Percentiles rank a stretch among this genome's conserved stretches.
Evolutionary conservation across 345 rosid species (phyloP).

Genomic region (Ceriops decandra): DNA sequence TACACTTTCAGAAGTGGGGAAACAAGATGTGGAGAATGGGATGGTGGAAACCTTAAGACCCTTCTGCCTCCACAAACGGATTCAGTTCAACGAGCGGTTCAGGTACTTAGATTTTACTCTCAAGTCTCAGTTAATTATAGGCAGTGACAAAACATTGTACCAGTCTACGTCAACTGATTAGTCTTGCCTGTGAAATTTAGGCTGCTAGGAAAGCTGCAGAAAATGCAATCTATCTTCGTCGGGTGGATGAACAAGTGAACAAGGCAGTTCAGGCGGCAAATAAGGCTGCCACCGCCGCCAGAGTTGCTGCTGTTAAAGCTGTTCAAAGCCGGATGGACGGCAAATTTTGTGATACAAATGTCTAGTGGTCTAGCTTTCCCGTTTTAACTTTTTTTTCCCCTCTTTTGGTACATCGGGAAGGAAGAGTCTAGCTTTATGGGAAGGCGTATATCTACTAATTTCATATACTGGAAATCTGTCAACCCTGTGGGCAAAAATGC

Average conservation of each 20-base stretch:
- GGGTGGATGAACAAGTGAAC: conserved; percentile 79
- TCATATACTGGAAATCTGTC: conserved; percentile 23
- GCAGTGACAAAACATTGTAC: neutral
- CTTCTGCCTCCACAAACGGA: conserved; percentile 41
- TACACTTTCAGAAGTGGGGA: conserved; percentile 75
- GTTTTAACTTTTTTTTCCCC: neutral
- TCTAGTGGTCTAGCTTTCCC: conserved; percentile 3
- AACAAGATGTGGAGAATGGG: conserved; percentile 73
- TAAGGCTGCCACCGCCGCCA: conserved; percentile 87
- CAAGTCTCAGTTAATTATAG: neutral
- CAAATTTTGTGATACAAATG: conserved; percentile 69
- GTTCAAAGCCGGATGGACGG: conserved; percentile 90
- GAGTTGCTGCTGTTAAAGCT: conserved; percentile 93
- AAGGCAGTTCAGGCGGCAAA: conserved; percentile 67
- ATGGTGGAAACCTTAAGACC: conserved; percentile 50
- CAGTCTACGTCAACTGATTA: neutral
- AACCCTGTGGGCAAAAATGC: conserved; percentile 45
- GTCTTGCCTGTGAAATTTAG: conserved; percentile 27
- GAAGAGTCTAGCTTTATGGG: conserved; percentile 8
- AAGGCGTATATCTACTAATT: conserved; percentile 38
- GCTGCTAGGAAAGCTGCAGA: conserved; percentile 77
- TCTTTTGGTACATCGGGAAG: too few species aligned
- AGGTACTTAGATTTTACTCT: conserved; percentile 38
- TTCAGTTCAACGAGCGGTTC: conserved; percentile 54
- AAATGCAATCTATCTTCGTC: conserved; percentile 49